Percentiles rank a stretch among this genome's conserved stretches.
Conservation (phyloP, 2,329 filamentous ascomycete genomes). For the Boeremia lycopersici region DNA sequence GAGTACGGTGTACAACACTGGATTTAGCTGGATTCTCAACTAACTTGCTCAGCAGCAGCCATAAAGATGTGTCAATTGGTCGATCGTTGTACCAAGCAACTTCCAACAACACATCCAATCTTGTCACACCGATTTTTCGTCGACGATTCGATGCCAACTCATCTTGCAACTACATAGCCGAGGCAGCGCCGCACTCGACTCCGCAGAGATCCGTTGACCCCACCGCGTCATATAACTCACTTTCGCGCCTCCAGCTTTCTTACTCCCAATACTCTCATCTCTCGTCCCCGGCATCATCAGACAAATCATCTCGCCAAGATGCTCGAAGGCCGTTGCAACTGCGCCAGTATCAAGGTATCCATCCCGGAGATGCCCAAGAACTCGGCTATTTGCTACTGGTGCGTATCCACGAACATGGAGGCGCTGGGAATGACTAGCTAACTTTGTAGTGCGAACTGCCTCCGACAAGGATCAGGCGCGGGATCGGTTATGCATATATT, state of each 20-base stretch:
- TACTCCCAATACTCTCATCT: too few relatives aligned
- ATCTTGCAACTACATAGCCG: background rate
- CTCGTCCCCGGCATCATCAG: background rate
- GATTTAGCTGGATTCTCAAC: too few relatives aligned
- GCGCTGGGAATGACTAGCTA: background rate
- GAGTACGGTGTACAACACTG: too few relatives aligned
- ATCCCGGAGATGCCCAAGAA: conserved; percentile 28
- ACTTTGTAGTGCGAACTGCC: conserved; percentile 35
- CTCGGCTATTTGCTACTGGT: conserved; percentile 42
- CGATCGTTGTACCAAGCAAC: too few relatives aligned
- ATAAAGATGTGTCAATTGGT: too few relatives aligned
- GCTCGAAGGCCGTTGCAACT: conserved; percentile 42
- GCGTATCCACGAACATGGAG: background rate
- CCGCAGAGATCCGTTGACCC: background rate
- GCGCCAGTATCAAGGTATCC: conserved; percentile 33
- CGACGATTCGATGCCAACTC: background rate
- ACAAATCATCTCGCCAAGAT: conserved; percentile 8
- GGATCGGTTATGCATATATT: conserved; percentile 34
- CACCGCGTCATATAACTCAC: background rate
- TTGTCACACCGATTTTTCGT: too few relatives aligned
- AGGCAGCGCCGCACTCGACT: conserved; percentile 3
- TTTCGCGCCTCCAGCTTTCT: background rate
- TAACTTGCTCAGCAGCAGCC: too few relatives aligned
- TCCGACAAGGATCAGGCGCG: conserved; percentile 29
- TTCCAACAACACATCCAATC: too few relatives aligned